These are phyloP conservation scores for Sporobolomyces phaffii DNA, from an alignment of 768 basidiomycete genomes.

Conservation along the genomic window DNA sequence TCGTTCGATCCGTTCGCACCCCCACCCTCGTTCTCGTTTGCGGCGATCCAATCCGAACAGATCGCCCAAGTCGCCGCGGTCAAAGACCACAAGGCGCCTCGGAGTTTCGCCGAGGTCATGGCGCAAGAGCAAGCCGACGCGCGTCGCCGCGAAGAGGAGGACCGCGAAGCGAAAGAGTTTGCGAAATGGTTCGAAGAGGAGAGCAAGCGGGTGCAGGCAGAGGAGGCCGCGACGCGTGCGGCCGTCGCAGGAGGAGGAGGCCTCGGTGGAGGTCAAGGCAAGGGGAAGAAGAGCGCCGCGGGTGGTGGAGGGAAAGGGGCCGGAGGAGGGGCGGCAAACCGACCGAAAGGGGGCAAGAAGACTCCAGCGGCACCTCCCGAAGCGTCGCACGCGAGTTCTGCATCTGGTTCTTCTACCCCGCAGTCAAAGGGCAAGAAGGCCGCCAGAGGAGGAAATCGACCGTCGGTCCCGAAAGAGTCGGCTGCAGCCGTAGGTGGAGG, in stretches of 20 bases:
- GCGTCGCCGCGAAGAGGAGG: slow-evolving; percentile 12
- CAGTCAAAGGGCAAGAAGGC: background rate
- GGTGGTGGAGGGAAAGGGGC: background rate
- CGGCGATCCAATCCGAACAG: slow-evolving; percentile 39
- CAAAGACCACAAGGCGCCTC: slow-evolving; percentile 23
- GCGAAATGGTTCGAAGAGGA: slow-evolving; percentile 41
- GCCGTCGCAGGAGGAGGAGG: background rate
- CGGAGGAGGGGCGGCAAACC: background rate
- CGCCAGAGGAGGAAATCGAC: background rate
- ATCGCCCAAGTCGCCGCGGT: slow-evolving; percentile 28
- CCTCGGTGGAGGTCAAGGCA: too few species aligned
- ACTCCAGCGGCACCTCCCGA: too few species aligned
- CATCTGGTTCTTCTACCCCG: background rate
- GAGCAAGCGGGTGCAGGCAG: slow-evolving; percentile 24
- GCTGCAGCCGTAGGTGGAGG: background rate
- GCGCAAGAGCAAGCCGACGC: slow-evolving; percentile 34
- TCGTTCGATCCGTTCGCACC: slow-evolving; percentile 27
- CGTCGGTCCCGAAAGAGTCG: background rate
- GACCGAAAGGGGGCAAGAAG: slow-evolving; percentile 17
- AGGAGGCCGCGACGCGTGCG: slow-evolving; percentile 1
- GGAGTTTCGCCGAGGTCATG: slow-evolving; percentile 41
- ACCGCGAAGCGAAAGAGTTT: slow-evolving; percentile 33
- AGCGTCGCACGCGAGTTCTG: too few species aligned
- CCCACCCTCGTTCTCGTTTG: slow-evolving; percentile 24
- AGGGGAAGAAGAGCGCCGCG: slow-evolving; percentile 3